Evolutionary conservation across 306 rosid genomes (phyloP), one percentile per base, ranked within the genome.

Genomic region (Mucuna pruriens): DNA sequence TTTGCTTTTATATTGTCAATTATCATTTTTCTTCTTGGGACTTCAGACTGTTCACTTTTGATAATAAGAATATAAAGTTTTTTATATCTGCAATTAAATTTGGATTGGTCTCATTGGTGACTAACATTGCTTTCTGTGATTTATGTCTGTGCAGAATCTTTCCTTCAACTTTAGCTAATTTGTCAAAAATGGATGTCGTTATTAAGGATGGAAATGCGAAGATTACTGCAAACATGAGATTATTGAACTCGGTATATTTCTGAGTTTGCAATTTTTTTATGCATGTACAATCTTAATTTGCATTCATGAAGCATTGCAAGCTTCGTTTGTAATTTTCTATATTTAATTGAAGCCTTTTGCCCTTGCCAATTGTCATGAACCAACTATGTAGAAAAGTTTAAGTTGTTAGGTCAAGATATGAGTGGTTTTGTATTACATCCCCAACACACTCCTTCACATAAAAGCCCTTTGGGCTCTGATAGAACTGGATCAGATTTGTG

Each of bases 161-260:
- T 72, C 99, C 99, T 76, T 84, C 98, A 23, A 90, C 88, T 71
- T 85, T 96, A 83, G 97, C 93, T 68, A 93, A 84, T 86, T 87
- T 93, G 84, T 89, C 98, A 29, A 93, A 92, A 74, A 71, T 96
- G 99, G 97, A 92, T 49, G 87, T 75, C 70, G 45, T 77, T 25
- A 81, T 96, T 85, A 96, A 92, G 87, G 97, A 96, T 68, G 98
- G 94, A 64, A 85, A 76, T 93, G 98, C 97, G 52, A 88, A 83
- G 83, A 83, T 96, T 80, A 89, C 97, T 15, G 99, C 98, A 38
- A 89, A 81, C 81, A 22, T 88, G 84, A 90, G 79, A 69, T 78
- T 93, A 22, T 84, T 96, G 75, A 90, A 85, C 84, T 87, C 94
- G 91, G 99, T 96, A 94, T 67, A 48, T 11, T 45, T 80, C 39